These are phyloP conservation scores for Orbilia ellipsospora DNA, from an alignment of 2,329 filamentous ascomycete species.

Conservation along the genomic window DNA sequence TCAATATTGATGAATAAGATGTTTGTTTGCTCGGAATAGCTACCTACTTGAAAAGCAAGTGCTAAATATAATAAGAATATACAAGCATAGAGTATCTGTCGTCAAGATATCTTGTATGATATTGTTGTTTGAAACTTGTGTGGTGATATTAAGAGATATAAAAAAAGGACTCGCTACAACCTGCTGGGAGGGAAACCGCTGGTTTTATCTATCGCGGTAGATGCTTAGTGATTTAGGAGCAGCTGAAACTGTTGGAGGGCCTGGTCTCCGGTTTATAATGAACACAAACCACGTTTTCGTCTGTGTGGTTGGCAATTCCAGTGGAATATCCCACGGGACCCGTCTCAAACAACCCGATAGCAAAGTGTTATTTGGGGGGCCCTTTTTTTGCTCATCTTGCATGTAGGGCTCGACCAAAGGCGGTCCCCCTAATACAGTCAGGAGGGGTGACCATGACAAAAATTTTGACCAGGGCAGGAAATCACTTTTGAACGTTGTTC, in stretches of 20 bases:
- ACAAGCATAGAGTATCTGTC: conserved; percentile 6
- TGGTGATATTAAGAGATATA: conserved; percentile 21
- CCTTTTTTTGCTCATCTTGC: conserved; percentile 45
- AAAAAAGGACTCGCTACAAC: conserved; percentile 18
- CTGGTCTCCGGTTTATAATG: conserved; percentile 36
- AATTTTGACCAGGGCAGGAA: conserved; percentile 43
- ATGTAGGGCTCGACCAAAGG: conserved; percentile 45
- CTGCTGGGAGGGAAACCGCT: conserved; percentile 10
- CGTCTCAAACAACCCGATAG: conserved; percentile 19
- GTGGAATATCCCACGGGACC: conserved; percentile 29
- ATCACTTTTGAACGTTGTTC: conserved; percentile 18
- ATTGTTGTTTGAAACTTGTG: conserved; percentile 15
- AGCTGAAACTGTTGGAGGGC: conserved; percentile 44
- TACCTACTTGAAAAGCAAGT: conserved; percentile 21
- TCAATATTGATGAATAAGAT: conserved; percentile 5
- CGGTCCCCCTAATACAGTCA: conserved; percentile 38
- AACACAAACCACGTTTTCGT: conserved; percentile 45
- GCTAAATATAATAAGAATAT: neutral
- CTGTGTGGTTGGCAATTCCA: conserved; percentile 41
- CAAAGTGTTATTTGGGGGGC: conserved; percentile 9
- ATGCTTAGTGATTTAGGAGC: conserved; percentile 12
- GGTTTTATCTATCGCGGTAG: conserved; percentile 51
- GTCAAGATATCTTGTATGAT: conserved; percentile 11
- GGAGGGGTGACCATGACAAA: conserved; percentile 53
- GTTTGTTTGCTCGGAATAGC: conserved; percentile 2